Base-by-base conservation (phyloP, 1,284 basidiomycete genomes). In the Trichosporon inkin region DNA sequence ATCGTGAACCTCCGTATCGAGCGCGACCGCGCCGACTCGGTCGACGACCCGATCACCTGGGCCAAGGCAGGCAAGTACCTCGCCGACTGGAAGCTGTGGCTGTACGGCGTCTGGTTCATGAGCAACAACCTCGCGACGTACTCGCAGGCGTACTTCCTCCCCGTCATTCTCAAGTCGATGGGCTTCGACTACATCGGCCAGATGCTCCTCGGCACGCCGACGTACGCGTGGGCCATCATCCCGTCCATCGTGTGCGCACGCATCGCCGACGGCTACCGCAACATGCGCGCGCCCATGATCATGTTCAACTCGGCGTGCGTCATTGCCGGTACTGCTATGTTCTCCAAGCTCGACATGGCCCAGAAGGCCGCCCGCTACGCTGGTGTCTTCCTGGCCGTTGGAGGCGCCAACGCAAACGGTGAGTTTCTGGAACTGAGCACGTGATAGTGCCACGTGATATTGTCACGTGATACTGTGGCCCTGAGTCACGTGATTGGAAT, bases 11-110 rank as follows among this genome's bases (percentile, higher is more conserved):
- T 74, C 13, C 74, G 80, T 38, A 78, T 82, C 57, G 66, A 81
- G 60, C 65, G 67, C 20, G 81, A 81, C 71, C 76, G 81, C 8
- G 58, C 75, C 39, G 81, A 82, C 63, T 72, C 79, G 38, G 68
- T 67, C n/a, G 70, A 72, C 37, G 80, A 82, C 63, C 35, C 38
- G 3, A 66, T 81, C 22, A 78, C 79, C 19, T 57, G 60, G 64
- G 17, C 44, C 20, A 79, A 78, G 64, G 56, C 74, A 13, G n/a
- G 60, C 36, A 65, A 58, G 40, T 78, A 81, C 64, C 40, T 73
- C 11, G 11, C 28, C 22, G 78, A 80, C 63, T 62, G 71, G 64
- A 80, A 79, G 71, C 63, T 80, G 17, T 81, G 80, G 80, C 58
- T 68, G 8, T 81, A 77, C 61, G 79, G 71, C 28, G 66, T 80